phyloP scores from a whole-genome alignment of 768 basidiomycete genomes.

The Macrocybe gigantea region DNA sequence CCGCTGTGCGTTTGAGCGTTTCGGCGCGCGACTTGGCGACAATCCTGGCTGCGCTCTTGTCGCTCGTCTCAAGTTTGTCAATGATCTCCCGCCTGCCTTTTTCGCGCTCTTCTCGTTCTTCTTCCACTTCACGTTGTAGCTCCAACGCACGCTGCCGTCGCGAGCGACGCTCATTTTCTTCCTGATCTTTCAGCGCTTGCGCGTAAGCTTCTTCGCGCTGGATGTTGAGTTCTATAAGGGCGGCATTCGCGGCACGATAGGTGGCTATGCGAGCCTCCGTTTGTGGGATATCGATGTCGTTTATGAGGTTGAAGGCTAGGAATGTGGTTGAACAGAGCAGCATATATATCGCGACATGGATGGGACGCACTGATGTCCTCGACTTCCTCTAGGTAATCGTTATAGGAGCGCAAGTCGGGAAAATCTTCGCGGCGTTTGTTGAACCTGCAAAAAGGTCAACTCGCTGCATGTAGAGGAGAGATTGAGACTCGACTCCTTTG shows the following conservation, averaged over 20 bases:
- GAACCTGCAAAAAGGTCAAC: slow-evolving; percentile 49
- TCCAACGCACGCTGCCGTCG: slow-evolving; percentile 65
- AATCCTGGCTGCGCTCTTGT: slow-evolving; percentile 62
- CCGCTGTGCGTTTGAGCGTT: slow-evolving; percentile 54
- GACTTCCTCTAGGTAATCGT: slow-evolving; percentile 94
- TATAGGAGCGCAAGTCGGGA: slow-evolving; percentile 68
- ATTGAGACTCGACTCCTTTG: slow-evolving; percentile 65
- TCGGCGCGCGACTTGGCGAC: slow-evolving; percentile 65
- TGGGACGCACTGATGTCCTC: slow-evolving; percentile 66
- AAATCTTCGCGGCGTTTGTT: slow-evolving; percentile 95
- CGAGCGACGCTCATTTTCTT: slow-evolving; percentile 71
- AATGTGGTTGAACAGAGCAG: slow-evolving; percentile 1
- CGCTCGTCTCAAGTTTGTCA: slow-evolving; percentile 74
- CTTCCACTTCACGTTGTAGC: slow-evolving; percentile 61
- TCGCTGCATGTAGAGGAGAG: background rate
- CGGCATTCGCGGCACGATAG: slow-evolving; percentile 78
- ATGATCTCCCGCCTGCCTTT: slow-evolving; percentile 70
- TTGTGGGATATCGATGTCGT: slow-evolving; percentile 72
- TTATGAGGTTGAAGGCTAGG: slow-evolving; percentile 90
- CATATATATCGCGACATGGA: slow-evolving; percentile 5
- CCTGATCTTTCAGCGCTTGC: slow-evolving; percentile 67
- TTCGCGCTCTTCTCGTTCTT: slow-evolving; percentile 73
- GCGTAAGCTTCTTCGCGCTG: slow-evolving; percentile 77
- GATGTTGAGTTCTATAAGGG: slow-evolving; percentile 76
- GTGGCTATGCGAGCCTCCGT: slow-evolving; percentile 81